Conservation (phyloP, 2,329 filamentous ascomycete species). For the Diaporthe capsici region DNA sequence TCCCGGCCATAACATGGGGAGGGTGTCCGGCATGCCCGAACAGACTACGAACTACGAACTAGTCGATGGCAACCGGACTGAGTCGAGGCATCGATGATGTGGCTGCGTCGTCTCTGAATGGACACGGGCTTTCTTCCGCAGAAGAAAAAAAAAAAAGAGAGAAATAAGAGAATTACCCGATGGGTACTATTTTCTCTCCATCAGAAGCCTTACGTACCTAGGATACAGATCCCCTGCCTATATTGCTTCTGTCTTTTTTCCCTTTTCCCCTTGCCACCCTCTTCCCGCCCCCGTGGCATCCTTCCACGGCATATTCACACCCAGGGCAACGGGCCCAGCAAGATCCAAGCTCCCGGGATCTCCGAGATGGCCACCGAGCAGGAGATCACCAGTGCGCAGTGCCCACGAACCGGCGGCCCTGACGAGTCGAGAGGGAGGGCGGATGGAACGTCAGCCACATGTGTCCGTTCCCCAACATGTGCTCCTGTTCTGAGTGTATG, state of each 20-base stretch:
- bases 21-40: slow-evolving; percentile 5
- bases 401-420: slow-evolving; percentile 14
- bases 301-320: slow-evolving; percentile 2
- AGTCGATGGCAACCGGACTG: slow-evolving; percentile 13
- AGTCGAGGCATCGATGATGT: slow-evolving; percentile 24
- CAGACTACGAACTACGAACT: slow-evolving; percentile 19
- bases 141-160: background rate
- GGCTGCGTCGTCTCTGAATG: background rate
- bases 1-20: slow-evolving; percentile 7
- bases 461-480: background rate
- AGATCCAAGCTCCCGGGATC: slow-evolving; percentile 15
- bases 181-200: background rate
- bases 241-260: background rate
- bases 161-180: background rate
- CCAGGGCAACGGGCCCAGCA: slow-evolving; percentile 11
- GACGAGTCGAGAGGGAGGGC: slow-evolving; percentile 22
- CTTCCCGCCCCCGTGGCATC: background rate
- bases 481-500: background rate
- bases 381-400: slow-evolving; percentile 3
- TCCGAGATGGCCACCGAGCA: background rate
- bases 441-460: slow-evolving; percentile 25
- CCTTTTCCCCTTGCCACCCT: background rate
- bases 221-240: background rate
- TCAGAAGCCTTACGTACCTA: background rate
- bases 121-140: background rate